Evolutionary conservation across 805 yeast genomes (phyloP).

Genomic region (Cyberlindnera suaveolens): DNA sequence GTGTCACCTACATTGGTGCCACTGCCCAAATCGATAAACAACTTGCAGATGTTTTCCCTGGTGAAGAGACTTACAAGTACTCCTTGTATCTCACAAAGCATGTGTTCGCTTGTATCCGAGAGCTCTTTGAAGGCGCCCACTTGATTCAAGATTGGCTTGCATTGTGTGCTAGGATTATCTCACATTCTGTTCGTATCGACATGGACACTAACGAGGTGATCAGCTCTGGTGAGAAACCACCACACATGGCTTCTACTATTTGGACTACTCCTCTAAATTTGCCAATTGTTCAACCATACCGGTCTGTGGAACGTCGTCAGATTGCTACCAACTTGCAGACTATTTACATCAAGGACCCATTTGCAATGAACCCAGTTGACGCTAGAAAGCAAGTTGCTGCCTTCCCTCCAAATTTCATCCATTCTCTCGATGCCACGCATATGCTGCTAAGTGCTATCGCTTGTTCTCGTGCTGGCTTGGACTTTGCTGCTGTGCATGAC

Average conservation of each 20-base stretch:
- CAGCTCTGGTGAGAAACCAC: constrained; percentile 44
- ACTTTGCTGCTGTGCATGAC: constrained; percentile 94
- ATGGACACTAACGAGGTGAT: constrained; percentile 32
- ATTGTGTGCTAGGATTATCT: constrained; percentile 72
- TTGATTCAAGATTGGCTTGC: constrained; percentile 95
- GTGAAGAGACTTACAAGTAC: constrained; percentile 39
- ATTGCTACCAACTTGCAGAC: constrained; percentile 83
- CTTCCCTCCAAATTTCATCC: constrained; percentile 92
- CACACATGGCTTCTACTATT: constrained; percentile 78
- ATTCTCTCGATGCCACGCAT: constrained; percentile 94
- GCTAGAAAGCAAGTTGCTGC: constrained; percentile 87
- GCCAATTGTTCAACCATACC: constrained; percentile 96
- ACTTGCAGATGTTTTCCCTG: constrained; percentile 52
- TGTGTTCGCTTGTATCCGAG: constrained; percentile 79
- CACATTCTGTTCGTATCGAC: constrained; percentile 70
- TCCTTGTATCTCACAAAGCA: constrained; percentile 66
- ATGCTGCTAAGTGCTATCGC: constrained; percentile 85
- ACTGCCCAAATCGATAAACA: constrained; percentile 81
- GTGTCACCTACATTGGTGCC: constrained; percentile 94
- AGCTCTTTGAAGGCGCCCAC: constrained; percentile 88
- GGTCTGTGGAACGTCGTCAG: constrained; percentile 57
- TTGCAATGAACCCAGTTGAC: constrained; percentile 73
- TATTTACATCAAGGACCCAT: constrained; percentile 85
- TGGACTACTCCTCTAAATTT: constrained; percentile 97
- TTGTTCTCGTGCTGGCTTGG: constrained; percentile 57